phyloP scores from a whole-genome alignment of 768 basidiomycete genomes.

The Auricularia auricula-judae region DNA sequence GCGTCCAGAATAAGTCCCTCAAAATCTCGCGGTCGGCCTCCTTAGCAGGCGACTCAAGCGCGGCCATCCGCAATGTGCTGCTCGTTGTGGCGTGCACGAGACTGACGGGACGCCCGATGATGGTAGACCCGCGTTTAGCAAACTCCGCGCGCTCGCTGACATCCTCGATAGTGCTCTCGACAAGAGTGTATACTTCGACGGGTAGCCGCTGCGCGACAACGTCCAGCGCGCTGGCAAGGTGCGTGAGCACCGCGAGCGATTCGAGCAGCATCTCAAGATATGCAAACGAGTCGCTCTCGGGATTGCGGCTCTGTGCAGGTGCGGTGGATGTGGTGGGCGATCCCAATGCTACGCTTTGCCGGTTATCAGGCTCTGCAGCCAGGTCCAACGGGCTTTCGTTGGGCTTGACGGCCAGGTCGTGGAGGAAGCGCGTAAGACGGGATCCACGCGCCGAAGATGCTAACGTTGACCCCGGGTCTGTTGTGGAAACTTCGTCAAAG shows the following conservation, averaged over 20 bases:
- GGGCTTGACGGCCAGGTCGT: constrained; percentile 52
- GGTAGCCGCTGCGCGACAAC: constrained; percentile 72
- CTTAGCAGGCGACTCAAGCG: constrained; percentile 62
- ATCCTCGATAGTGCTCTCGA: constrained; percentile 82
- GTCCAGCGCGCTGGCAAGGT: constrained; percentile 76
- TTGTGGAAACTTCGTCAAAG: constrained; percentile 39
- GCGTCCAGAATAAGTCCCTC: constrained; percentile 90
- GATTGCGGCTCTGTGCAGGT: constrained; percentile 37
- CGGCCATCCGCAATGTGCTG: constrained; percentile 48
- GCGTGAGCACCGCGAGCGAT: constrained; percentile 84
- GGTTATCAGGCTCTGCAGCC: constrained; percentile 25
- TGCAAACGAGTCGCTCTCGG: constrained; percentile 85
- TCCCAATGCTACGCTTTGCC: neutral
- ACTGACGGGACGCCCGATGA: neutral
- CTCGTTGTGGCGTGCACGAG: constrained; percentile 7
- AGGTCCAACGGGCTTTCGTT: constrained; percentile 71
- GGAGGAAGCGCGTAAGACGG: constrained; percentile 47
- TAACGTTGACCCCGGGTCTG: neutral
- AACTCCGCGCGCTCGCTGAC: constrained; percentile 86
- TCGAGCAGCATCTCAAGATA: constrained; percentile 92
- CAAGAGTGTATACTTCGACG: constrained; percentile 70
- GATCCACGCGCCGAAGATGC: constrained; percentile 28
- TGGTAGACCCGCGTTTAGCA: constrained; percentile 32
- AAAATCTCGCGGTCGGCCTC: constrained; percentile 76
- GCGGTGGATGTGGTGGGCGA: constrained; percentile 15